Conservation (phyloP, 257 asterid genomes). For the Parsonsia alboflavescens region DNA sequence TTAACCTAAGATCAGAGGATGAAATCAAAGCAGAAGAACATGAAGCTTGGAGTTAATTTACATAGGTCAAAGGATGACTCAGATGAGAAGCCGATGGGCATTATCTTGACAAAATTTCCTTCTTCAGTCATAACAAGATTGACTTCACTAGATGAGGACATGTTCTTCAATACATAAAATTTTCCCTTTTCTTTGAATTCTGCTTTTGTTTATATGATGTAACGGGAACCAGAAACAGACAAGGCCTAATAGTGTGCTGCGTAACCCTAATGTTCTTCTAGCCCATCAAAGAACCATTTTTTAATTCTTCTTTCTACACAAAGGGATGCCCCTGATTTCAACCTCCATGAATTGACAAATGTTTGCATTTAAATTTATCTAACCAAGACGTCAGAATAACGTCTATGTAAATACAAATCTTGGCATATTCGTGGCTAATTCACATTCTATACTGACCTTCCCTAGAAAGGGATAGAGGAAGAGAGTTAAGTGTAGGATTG, state of each 20-base stretch:
- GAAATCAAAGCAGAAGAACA: background rate
- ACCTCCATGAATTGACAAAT: slow-evolving; percentile 19
- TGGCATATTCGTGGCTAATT: slow-evolving; percentile 26
- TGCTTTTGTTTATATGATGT: background rate
- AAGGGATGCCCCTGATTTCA: slow-evolving; percentile 21
- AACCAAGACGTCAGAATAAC: background rate
- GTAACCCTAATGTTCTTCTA: slow-evolving; percentile 58
- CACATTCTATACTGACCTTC: slow-evolving; percentile 6
- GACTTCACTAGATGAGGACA: background rate
- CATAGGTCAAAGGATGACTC: background rate
- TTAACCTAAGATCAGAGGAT: slow-evolving; percentile 1
- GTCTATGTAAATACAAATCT: slow-evolving; percentile 23
- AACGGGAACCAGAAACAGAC: slow-evolving; percentile 12
- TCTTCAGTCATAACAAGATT: slow-evolving; percentile 6
- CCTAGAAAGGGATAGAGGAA: slow-evolving; percentile 10
- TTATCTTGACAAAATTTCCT: slow-evolving; percentile 9
- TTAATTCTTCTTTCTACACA: background rate
- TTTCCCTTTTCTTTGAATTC: background rate
- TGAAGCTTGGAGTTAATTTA: background rate
- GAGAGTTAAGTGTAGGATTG: slow-evolving; percentile 3
- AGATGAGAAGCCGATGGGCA: background rate
- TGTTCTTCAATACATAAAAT: background rate
- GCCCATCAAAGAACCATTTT: slow-evolving; percentile 5
- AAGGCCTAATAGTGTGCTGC: slow-evolving; percentile 41
- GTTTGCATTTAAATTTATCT: slow-evolving; percentile 17